Conservation (phyloP, 495 filamentous ascomycete genomes). For the Talaromyces trachyspermus region DNA sequence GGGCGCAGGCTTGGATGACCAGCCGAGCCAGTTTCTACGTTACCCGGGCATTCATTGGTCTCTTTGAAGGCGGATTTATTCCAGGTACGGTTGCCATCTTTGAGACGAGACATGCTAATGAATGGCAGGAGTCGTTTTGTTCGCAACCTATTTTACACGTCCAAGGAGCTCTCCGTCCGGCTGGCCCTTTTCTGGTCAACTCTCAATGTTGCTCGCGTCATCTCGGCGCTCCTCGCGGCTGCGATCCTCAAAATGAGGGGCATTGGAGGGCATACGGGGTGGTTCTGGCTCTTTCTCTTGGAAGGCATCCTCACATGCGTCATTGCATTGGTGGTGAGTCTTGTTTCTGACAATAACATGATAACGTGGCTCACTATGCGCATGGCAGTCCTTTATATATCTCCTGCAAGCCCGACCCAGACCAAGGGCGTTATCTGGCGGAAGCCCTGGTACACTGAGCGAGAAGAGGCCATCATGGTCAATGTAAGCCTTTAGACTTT, state of each 20-base stretch:
- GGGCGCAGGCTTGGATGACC: conserved; percentile 29
- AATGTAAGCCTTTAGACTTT: conserved; percentile 14
- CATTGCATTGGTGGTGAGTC: conserved; percentile 22
- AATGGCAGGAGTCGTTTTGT: conserved; percentile 25
- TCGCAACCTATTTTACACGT: conserved; percentile 49
- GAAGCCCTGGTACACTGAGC: conserved; percentile 45
- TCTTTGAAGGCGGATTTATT: conserved; percentile 43
- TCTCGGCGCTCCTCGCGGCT: conserved; percentile 46
- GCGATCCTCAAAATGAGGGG: conserved; percentile 47
- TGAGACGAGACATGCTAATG: not conserved
- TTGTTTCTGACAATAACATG: not conserved
- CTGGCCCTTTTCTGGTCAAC: conserved; percentile 50
- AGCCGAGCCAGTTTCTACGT: conserved; percentile 30
- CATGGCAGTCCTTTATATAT: conserved; percentile 24
- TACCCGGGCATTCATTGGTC: conserved; percentile 23
- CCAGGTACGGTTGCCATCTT: conserved; percentile 24
- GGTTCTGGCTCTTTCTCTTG: conserved; percentile 49
- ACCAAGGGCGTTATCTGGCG: conserved; percentile 44
- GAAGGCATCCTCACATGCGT: conserved; percentile 26
- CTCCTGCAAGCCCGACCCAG: conserved; percentile 40
- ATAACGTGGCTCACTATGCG: not conserved
- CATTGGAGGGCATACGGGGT: conserved; percentile 36
- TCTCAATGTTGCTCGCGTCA: conserved; percentile 40
- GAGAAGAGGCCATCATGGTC: conserved; percentile 44
- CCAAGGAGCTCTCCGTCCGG: conserved; percentile 40